Evolutionary conservation across 2,329 filamentous ascomycete species (phyloP).

Genomic region (Xylariales sp.): DNA sequence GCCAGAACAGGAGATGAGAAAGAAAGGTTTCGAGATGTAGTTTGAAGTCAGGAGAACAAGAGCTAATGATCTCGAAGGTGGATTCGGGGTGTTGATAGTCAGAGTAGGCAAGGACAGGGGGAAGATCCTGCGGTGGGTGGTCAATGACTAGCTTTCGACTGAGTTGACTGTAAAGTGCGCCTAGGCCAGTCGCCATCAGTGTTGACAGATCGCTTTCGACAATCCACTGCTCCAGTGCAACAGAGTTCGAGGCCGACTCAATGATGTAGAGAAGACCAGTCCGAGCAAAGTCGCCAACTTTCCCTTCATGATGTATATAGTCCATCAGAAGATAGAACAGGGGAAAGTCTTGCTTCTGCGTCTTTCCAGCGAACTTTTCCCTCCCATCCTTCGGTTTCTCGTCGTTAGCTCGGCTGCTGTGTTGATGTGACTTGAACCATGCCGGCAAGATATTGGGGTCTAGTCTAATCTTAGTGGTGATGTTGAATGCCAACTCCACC

Average conservation of each 20-base stretch:
- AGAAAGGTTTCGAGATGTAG: conserved; percentile 90
- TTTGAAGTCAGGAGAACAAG: conserved; percentile 71
- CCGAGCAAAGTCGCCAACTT: conserved; percentile 90
- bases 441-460: conserved; percentile 81
- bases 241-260: conserved; percentile 81
- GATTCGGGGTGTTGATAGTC: conserved; percentile 76
- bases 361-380: conserved; percentile 75
- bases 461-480: conserved; percentile 91
- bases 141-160: conserved; percentile 78
- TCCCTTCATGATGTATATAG: conserved; percentile 92
- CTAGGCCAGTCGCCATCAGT: conserved; percentile 92
- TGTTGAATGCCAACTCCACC: conserved; percentile 90
- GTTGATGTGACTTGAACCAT: conserved; percentile 73
- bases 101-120: conserved; percentile 80
- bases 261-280: conserved; percentile 95
- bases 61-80: conserved; percentile 66
- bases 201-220: conserved; percentile 95
- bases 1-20: conserved; percentile 94
- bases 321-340: conserved; percentile 94
- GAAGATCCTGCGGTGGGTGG: conserved; percentile 68
- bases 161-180: conserved; percentile 64
- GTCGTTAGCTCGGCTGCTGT: conserved; percentile 23
- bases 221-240: conserved; percentile 87
- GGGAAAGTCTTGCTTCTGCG: conserved; percentile 88
- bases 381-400: conserved; percentile 42